These are phyloP conservation scores for Falciphora oryzae DNA, from an alignment of 2,329 filamentous ascomycete species.

Conservation along the genomic window DNA sequence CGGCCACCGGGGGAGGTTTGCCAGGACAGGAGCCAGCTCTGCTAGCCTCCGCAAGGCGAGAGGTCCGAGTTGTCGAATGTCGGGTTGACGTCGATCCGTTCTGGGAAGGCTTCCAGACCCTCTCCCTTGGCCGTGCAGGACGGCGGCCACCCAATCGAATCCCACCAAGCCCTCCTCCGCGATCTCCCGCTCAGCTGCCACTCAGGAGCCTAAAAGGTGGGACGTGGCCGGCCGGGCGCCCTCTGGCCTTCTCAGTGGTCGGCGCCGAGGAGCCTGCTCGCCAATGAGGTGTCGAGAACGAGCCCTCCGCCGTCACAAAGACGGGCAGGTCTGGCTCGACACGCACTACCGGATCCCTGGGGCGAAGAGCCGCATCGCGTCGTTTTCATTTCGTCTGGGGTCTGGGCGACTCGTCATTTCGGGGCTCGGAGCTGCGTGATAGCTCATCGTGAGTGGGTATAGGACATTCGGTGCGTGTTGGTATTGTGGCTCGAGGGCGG, in stretches of 20 bases:
- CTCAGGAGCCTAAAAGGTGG: slow-evolving; percentile 18
- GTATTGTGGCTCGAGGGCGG: neutral
- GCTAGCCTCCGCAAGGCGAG: neutral
- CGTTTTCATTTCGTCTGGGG: slow-evolving; percentile 5
- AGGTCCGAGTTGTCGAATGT: neutral
- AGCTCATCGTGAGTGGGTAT: too few species aligned
- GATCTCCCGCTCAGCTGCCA: neutral
- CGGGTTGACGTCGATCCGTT: neutral
- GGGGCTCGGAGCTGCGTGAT: slow-evolving; percentile 2
- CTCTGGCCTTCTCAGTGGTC: slow-evolving; percentile 16
- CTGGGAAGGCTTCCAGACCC: slow-evolving; percentile 10
- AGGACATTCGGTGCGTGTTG: neutral
- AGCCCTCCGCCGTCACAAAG: slow-evolving; percentile 17
- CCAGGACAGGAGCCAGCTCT: neutral
- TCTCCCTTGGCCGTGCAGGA: slow-evolving; percentile 3
- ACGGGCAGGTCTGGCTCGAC: neutral
- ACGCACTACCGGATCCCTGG: slow-evolving; percentile 14
- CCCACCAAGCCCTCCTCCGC: neutral
- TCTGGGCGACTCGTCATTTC: neutral
- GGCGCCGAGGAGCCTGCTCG: slow-evolving; percentile 12
- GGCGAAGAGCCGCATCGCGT: slow-evolving; percentile 23
- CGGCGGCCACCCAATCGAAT: slow-evolving; percentile 11
- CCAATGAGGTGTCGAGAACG: slow-evolving; percentile 23
- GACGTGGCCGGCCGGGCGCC: slow-evolving; percentile 20
- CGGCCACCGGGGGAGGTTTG: too few species aligned